Evolutionary conservation across 1,284 basidiomycete species (phyloP).

Genomic region (Leccinum pachyderme): DNA sequence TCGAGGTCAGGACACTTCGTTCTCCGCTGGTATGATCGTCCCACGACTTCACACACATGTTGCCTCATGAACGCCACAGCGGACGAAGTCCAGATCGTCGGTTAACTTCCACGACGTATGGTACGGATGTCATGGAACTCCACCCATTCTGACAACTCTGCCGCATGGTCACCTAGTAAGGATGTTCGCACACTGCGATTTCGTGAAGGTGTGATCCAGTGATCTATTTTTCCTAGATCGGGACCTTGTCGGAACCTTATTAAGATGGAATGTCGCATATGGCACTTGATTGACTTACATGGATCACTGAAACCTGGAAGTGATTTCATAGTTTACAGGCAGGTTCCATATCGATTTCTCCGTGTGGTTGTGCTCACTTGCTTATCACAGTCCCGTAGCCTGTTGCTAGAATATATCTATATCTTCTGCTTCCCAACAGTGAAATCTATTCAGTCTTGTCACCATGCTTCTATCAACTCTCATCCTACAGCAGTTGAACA

Average conservation of each 20-base stretch:
- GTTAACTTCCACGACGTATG: not conserved
- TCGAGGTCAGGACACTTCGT: not conserved
- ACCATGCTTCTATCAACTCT: not conserved
- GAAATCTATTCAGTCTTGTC: not conserved
- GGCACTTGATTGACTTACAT: constrained; percentile 1
- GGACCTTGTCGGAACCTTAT: constrained; percentile 2
- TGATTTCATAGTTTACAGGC: constrained; percentile 4
- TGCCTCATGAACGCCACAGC: not conserved
- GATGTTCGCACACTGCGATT: constrained; percentile 33
- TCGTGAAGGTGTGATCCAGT: not conserved
- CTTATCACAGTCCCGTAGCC: constrained; percentile 7
- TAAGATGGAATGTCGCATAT: not conserved
- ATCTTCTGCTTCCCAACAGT: not conserved
- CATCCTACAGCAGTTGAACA: not conserved
- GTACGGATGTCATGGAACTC: not conserved
- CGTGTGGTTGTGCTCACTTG: constrained; percentile 1
- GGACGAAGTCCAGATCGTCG: not conserved
- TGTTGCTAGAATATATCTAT: not conserved
- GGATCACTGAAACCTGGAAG: constrained; percentile 2
- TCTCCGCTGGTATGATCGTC: not conserved
- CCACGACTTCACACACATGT: not conserved
- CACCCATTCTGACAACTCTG: not conserved
- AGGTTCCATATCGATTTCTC: not conserved
- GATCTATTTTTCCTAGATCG: constrained; percentile 3
- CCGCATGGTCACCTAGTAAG: constrained; percentile 9